Percentiles rank a stretch among this genome's conserved stretches.
phyloP scores from a whole-genome alignment of 192 early-diverging fungal species.

The Gaertneriomyces sp. region DNA sequence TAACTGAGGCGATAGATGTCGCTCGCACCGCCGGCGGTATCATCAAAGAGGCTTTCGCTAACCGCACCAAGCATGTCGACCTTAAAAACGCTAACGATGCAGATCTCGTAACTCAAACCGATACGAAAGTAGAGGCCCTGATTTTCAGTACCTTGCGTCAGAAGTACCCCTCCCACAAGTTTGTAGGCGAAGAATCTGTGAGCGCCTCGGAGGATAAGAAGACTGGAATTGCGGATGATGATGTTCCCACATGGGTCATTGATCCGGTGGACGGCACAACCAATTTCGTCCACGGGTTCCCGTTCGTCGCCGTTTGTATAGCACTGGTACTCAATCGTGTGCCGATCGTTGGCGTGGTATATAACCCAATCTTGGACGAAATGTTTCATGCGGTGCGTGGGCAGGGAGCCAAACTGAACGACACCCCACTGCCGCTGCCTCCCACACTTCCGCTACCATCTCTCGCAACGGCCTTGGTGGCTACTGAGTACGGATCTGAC shows the following conservation, averaged over 20 bases:
- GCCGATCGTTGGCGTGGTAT: slow-evolving; percentile 85
- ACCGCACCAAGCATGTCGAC: slow-evolving; percentile 33
- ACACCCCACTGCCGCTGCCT: slow-evolving; percentile 58
- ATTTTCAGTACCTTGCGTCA: slow-evolving; percentile 58
- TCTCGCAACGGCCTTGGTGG: slow-evolving; percentile 68
- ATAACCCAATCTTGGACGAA: slow-evolving; percentile 85
- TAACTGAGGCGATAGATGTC: slow-evolving; percentile 21
- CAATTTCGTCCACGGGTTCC: slow-evolving; percentile 62
- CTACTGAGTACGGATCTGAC: slow-evolving; percentile 82
- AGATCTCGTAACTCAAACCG: slow-evolving; percentile 85
- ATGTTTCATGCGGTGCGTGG: slow-evolving; percentile 57
- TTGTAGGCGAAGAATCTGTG: slow-evolving; percentile 87
- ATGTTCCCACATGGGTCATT: slow-evolving; percentile 84
- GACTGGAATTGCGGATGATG: slow-evolving; percentile 34
- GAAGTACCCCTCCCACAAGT: slow-evolving; percentile 66
- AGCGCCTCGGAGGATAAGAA: slow-evolving; percentile 47
- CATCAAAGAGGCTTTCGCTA: slow-evolving; percentile 55
- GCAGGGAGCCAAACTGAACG: slow-evolving; percentile 64
- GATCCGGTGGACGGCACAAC: slow-evolving; percentile 70
- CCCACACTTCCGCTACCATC: slow-evolving; percentile 54
- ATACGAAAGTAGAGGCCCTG: slow-evolving; percentile 73
- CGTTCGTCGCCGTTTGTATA: slow-evolving; percentile 83
- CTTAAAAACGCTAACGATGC: slow-evolving; percentile 55
- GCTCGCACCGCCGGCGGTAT: slow-evolving; percentile 57
- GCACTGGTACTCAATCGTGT: slow-evolving; percentile 68